Base-by-base conservation (phyloP, 148 eudicot genomes). In the Polygonum maritimum region DNA sequence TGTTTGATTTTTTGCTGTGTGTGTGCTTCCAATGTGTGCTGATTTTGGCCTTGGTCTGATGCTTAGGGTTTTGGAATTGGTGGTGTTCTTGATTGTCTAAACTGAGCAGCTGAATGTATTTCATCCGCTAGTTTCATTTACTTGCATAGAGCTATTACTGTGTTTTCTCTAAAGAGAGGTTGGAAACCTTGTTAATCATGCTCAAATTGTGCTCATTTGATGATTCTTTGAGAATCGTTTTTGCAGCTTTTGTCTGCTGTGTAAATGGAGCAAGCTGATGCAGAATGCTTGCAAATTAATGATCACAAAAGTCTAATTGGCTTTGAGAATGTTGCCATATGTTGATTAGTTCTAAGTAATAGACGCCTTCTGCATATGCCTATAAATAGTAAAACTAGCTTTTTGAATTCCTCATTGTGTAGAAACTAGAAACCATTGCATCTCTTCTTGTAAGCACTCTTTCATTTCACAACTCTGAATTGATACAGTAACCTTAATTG, bases 1-100 rank as follows among this genome's bases (percentile, higher is more conserved):
- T 55, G 33, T 38, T 55, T 54, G 67, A 13, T 3, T 49, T 40
- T 13, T 78, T 21, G 11, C 78, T 82, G 51, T 47, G 6, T 70
- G 21, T 31, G 12, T 58, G 31, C 31, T 26, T 26, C 31, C 31
- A 26, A 26, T 26, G 31, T 15, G 47, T 47, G 75, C 16, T 15
- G 35, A 40, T 41, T 54, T 22, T 33, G 60, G 70, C 12, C 12
- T 57, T 78, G 54, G 31, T 22, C 36, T 60, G 49, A 26, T 55
- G 7, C 31, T 26, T 26, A 26, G 31, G 31, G 31, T 26, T 26
- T 26, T 26, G 31, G 31, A 26, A 26, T 26, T 26, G 31, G 31
- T 26, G 31, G 31, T 26, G 31, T 26, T 26, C 31, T 36, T 67
- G 45, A 31, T 63, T 9, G 69, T 5, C 31, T 62, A 26, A 57